These are phyloP conservation scores for Xylaria polymorpha DNA, from an alignment of 2,329 filamentous ascomycete genomes.

Conservation along the genomic window DNA sequence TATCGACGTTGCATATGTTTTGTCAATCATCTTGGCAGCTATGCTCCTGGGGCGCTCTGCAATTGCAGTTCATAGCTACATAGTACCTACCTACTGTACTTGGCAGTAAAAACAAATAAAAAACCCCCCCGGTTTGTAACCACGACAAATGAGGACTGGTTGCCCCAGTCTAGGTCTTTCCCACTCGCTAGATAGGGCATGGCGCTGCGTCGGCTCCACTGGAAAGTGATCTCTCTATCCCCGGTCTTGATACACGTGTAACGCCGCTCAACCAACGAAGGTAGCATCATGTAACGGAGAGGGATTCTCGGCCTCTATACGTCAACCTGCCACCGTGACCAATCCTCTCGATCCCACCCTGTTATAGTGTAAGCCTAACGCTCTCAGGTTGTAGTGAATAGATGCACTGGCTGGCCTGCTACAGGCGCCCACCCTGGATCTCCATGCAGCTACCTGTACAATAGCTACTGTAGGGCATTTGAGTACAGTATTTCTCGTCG, in stretches of 20 bases:
- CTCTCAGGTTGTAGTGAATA: slow-evolving; percentile 7
- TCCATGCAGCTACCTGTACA: not conserved
- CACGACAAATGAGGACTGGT: slow-evolving; percentile 10
- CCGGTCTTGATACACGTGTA: slow-evolving; percentile 35
- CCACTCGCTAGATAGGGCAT: slow-evolving; percentile 1
- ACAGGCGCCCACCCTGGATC: slow-evolving; percentile 28
- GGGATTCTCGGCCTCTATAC: slow-evolving; percentile 21
- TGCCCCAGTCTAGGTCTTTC: not conserved
- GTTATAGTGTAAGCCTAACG: slow-evolving; percentile 1
- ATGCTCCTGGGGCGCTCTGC: slow-evolving; percentile 9
- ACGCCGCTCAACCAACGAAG: slow-evolving; percentile 29
- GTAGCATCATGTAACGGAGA: slow-evolving; percentile 13
- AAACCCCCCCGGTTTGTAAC: slow-evolving; percentile 5
- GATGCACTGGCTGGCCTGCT: slow-evolving; percentile 25
- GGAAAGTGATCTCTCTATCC: slow-evolving; percentile 1
- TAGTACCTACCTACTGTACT: not conserved
- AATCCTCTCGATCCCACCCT: slow-evolving; percentile 6
- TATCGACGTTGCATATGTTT: not conserved
- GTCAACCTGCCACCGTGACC: slow-evolving; percentile 10
- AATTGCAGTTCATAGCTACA: not conserved
- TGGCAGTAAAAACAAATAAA: slow-evolving; percentile 15
- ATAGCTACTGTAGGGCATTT: no score
- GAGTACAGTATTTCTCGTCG: no score
- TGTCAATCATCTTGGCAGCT: not conserved
- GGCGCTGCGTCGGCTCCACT: slow-evolving; percentile 23